Conservation (phyloP, 768 basidiomycete species). For the Boletus pseudo-olivaceus region DNA sequence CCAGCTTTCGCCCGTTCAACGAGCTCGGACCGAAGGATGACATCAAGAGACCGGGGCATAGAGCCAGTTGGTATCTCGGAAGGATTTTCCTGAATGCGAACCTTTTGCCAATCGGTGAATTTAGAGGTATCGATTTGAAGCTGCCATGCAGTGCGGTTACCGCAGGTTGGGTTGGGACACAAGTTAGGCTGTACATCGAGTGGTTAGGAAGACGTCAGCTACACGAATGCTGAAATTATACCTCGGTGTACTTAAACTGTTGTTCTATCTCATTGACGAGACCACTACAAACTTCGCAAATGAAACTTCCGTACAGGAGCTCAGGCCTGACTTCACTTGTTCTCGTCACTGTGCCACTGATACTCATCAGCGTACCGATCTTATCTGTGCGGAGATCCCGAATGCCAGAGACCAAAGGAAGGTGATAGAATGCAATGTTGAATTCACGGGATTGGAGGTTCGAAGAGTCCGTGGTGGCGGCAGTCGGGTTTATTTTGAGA, state of each 20-base stretch:
- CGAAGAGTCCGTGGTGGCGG: slow-evolving; percentile 81
- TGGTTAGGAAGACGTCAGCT: slow-evolving; percentile 6
- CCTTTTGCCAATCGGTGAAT: slow-evolving; percentile 99
- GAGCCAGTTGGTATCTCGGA: slow-evolving; percentile 98
- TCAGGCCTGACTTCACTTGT: slow-evolving; percentile 98
- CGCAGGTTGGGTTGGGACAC: slow-evolving; percentile 93
- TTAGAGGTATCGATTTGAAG: slow-evolving; percentile 94
- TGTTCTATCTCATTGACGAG: slow-evolving; percentile 93
- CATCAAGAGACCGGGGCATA: slow-evolving; percentile 96
- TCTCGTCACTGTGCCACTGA: slow-evolving; percentile 95
- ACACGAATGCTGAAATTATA: slow-evolving; percentile 26
- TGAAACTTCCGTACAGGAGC: slow-evolving; percentile 88
- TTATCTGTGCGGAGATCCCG: slow-evolving; percentile 89
- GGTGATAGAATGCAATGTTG: slow-evolving; percentile 90
- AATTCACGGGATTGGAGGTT: slow-evolving; percentile 93
- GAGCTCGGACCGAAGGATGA: slow-evolving; percentile 90
- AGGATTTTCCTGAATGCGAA: slow-evolving; percentile 97
- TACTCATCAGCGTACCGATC: slow-evolving; percentile 92
- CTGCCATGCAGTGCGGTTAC: slow-evolving; percentile 87
- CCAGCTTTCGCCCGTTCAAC: slow-evolving; percentile 99
- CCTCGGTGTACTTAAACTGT: slow-evolving; percentile 99
- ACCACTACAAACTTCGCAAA: slow-evolving; percentile 85
- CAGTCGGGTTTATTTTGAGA: slow-evolving; percentile 88
- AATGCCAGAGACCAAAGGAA: slow-evolving; percentile 92
- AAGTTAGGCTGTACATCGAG: slow-evolving; percentile 64